Conservation (phyloP, 768 basidiomycete genomes). For the Piloderma croceum region DNA sequence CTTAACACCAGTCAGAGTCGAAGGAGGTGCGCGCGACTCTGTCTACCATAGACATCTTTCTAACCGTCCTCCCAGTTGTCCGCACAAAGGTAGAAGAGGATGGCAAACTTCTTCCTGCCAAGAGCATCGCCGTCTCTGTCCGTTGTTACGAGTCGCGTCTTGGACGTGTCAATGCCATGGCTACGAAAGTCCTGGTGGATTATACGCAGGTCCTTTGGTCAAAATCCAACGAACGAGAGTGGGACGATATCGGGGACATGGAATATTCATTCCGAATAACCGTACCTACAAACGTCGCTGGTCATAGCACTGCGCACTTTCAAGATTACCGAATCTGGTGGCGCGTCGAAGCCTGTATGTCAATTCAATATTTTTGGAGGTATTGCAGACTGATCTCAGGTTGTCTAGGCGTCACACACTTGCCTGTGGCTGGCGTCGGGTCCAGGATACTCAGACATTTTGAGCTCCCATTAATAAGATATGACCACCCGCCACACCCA, state of each 20-base stretch:
- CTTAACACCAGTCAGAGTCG: conserved; percentile 71
- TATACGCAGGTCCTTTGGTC: conserved; percentile 63
- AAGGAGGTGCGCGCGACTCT: conserved; percentile 52
- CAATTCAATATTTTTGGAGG: conserved; percentile 2
- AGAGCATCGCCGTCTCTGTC: conserved; percentile 65
- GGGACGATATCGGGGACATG: conserved; percentile 54
- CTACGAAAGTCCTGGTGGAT: conserved; percentile 66
- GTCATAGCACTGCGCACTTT: conserved; percentile 66
- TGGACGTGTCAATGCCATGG: conserved; percentile 49
- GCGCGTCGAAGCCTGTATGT: conserved; percentile 77
- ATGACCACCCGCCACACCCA: conserved; percentile 47
- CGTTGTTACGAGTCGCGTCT: conserved; percentile 79
- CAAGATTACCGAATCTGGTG: conserved; percentile 78
- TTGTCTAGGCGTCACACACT: conserved; percentile 58
- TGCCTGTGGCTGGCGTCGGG: conserved; percentile 60
- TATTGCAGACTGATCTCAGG: conserved; percentile 13
- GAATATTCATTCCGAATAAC: conserved; percentile 70
- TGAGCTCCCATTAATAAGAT: conserved; percentile 68
- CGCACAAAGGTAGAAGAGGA: conserved; percentile 68
- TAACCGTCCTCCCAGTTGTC: conserved; percentile 51
- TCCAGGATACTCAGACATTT: conserved; percentile 62
- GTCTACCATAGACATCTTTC: too few species aligned
- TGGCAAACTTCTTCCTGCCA: conserved; percentile 59
- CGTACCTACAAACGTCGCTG: conserved; percentile 55
- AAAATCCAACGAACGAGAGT: conserved; percentile 52